phyloP scores from a whole-genome alignment of 2,329 filamentous ascomycete species.

The Coleophoma eucalyptorum region DNA sequence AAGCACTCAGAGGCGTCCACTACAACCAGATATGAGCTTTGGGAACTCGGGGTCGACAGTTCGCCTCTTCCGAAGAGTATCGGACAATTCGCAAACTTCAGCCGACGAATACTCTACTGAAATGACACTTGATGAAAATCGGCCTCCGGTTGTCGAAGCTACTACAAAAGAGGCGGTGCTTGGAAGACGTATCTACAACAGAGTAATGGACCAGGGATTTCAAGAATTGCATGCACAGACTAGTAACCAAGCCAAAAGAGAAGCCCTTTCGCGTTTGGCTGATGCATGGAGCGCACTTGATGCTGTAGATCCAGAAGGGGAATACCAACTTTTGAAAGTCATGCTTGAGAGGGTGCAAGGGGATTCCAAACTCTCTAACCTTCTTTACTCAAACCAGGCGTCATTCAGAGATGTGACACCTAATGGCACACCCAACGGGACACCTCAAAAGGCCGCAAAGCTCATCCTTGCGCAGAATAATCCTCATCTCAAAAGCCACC shows the following conservation, averaged over 20 bases:
- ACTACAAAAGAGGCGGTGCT: slow-evolving; percentile 78
- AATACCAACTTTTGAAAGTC: slow-evolving; percentile 77
- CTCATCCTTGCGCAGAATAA: slow-evolving; percentile 78
- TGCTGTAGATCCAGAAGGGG: slow-evolving; percentile 83
- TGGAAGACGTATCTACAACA: slow-evolving; percentile 76
- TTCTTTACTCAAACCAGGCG: slow-evolving; percentile 31
- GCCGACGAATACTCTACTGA: slow-evolving; percentile 13
- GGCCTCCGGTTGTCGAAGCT: slow-evolving; percentile 51
- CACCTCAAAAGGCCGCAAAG: slow-evolving; percentile 42
- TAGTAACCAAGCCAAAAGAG: slow-evolving; percentile 65
- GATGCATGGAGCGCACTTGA: slow-evolving; percentile 85
- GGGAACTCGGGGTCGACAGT: slow-evolving; percentile 92
- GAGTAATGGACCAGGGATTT: slow-evolving; percentile 77
- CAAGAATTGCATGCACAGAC: slow-evolving; percentile 86
- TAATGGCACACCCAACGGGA: slow-evolving; percentile 34
- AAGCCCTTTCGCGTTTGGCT: slow-evolving; percentile 77
- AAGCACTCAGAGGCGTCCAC: slow-evolving; percentile 59
- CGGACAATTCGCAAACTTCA: slow-evolving; percentile 50
- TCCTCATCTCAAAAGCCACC: slow-evolving; percentile 78
- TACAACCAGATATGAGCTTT: slow-evolving; percentile 88
- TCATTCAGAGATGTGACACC: slow-evolving; percentile 55
- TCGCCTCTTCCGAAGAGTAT: slow-evolving; percentile 85
- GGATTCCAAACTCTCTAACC: slow-evolving; percentile 58
- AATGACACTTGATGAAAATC: slow-evolving; percentile 56
- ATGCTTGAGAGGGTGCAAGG: slow-evolving; percentile 70